These are phyloP conservation scores for Beauveria caledonica DNA, from an alignment of 2,329 filamentous ascomycete genomes.

Conservation along the genomic window DNA sequence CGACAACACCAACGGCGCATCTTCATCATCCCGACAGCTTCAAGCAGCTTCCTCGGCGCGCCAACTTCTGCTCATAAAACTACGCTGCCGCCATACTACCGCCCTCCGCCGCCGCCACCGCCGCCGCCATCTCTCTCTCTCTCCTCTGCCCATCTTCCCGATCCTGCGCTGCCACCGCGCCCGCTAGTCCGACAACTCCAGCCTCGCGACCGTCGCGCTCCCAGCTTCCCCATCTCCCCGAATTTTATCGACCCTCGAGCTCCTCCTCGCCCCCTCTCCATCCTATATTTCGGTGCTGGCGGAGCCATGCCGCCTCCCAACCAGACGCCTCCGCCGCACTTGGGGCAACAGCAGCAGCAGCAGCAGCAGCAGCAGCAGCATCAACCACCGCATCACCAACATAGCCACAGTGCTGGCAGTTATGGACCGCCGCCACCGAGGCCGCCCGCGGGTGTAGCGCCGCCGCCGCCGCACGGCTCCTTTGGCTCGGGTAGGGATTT, in stretches of 20 bases:
- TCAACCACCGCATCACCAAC: constrained; percentile 21
- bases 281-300: constrained; percentile 22
- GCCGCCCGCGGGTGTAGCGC: constrained; percentile 32
- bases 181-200: constrained; percentile 9
- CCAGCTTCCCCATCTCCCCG: not conserved
- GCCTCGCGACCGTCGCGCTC: constrained; percentile 8
- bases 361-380: constrained; percentile 15
- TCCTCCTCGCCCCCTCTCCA: constrained; percentile 36
- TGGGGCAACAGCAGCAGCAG: constrained; percentile 17
- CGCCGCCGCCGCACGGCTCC: constrained; percentile 34
- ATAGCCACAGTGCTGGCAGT: constrained; percentile 19
- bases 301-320: constrained; percentile 27
- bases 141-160: not conserved
- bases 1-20: constrained; percentile 5
- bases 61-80: constrained; percentile 2
- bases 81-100: not conserved
- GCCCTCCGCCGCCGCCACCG: not conserved
- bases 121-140: not conserved
- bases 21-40: not conserved
- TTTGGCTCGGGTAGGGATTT: constrained; percentile 44
- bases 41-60: constrained; percentile 6
- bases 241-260: constrained; percentile 19
- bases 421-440: constrained; percentile 41
- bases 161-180: not conserved
- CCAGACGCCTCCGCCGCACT: constrained; percentile 34